Conservation (phyloP, 768 basidiomycete genomes). For the Mrakia blollopis region DNA sequence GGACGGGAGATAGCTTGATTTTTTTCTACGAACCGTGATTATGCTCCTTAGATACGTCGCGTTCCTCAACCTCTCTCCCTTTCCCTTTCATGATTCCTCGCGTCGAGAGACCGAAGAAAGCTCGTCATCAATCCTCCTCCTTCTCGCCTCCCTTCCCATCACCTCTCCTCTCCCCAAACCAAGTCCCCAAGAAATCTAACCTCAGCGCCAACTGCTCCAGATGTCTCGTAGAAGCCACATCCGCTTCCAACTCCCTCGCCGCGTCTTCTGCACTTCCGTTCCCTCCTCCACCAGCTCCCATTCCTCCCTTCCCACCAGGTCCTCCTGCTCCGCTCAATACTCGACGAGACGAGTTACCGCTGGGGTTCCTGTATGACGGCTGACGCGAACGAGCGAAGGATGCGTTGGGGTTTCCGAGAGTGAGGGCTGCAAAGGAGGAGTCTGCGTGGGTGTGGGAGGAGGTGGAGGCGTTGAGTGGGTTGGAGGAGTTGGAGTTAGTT, state of each 20-base stretch:
- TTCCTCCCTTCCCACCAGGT: not conserved
- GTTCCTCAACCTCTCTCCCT: not conserved
- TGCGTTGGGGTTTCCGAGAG: not conserved
- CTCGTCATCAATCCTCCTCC: not conserved
- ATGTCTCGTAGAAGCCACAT: conserved; percentile 16
- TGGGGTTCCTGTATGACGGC: not conserved
- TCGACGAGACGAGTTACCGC: not conserved
- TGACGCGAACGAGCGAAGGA: not conserved
- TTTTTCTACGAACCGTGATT: too few species aligned
- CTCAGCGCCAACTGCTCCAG: conserved; percentile 16
- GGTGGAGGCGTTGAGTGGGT: not conserved
- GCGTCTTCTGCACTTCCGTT: not conserved
- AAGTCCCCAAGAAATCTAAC: conserved; percentile 19
- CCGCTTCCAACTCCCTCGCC: conserved; percentile 19
- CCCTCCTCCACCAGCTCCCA: not conserved
- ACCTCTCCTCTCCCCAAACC: not conserved
- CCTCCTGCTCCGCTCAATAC: not conserved
- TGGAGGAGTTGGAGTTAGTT: not conserved
- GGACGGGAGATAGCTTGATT: not conserved
- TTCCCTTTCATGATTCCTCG: not conserved
- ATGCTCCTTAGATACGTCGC: too few species aligned
- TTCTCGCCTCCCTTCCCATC: not conserved
- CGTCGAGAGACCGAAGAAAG: not conserved
- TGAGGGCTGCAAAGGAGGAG: conserved; percentile 2
- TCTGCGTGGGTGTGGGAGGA: not conserved